These are phyloP conservation scores for Podospora fimiseda DNA, from an alignment of 495 filamentous ascomycete species.

Conservation along the genomic window DNA sequence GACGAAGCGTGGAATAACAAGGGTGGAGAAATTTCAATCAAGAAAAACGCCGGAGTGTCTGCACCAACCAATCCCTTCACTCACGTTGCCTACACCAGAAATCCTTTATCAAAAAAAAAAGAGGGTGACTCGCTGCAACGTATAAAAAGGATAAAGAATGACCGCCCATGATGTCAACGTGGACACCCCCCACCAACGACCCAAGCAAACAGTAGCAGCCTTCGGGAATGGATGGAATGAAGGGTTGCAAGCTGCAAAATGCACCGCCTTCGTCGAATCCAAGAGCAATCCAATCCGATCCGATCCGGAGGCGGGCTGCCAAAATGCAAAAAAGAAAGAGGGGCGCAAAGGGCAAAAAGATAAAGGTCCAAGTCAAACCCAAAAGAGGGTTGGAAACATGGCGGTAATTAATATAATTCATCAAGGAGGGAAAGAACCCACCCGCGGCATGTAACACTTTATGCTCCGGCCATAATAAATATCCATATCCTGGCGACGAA, in stretches of 20 bases:
- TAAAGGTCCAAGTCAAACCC: neutral
- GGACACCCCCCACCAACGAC: too few species aligned
- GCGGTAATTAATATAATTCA: slow-evolving; percentile 7
- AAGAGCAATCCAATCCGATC: too few species aligned
- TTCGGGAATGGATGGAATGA: too few species aligned
- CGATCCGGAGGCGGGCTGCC: too few species aligned
- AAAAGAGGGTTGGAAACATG: neutral
- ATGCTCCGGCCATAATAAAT: neutral
- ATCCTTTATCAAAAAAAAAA: neutral
- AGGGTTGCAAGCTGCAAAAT: too few species aligned
- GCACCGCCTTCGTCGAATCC: too few species aligned
- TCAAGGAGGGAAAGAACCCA: slow-evolving; percentile 12
- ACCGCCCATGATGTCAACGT: neutral
- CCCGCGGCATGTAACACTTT: slow-evolving; percentile 13
- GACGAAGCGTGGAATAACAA: neutral
- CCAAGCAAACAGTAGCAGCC: too few species aligned
- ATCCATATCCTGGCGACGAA: neutral
- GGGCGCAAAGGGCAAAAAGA: too few species aligned
- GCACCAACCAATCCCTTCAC: slow-evolving; percentile 4
- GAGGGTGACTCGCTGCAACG: neutral
- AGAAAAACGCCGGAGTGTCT: neutral
- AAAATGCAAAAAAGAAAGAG: too few species aligned
- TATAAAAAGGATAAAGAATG: neutral
- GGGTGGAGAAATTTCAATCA: slow-evolving; percentile 1
- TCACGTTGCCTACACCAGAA: neutral